phyloP scores from a whole-genome alignment of 108 stramenopile genomes.

The Cyclotella kingstonii region DNA sequence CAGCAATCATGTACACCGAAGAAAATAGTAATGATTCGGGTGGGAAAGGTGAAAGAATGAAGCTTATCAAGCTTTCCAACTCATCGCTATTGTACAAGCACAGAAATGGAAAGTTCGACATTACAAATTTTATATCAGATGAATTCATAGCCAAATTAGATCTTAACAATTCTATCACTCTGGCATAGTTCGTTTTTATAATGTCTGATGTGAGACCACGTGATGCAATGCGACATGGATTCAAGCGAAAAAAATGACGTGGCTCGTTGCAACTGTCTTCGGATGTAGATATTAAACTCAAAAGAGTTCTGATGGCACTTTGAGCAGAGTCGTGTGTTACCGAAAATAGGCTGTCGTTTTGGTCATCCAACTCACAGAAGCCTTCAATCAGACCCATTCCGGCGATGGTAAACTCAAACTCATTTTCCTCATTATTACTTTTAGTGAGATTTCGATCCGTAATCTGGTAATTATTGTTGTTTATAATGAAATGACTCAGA shows the following conservation, averaged over 20 bases:
- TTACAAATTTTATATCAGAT: conserved; percentile 15
- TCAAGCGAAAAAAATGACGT: conserved; percentile 33
- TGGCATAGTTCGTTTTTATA: conserved; percentile 10
- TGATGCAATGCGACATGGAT: conserved; percentile 18
- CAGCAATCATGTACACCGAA: conserved; percentile 23
- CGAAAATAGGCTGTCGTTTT: background rate
- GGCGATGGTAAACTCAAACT: conserved; percentile 37
- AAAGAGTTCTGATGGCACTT: conserved; percentile 13
- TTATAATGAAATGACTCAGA: too few relatives aligned
- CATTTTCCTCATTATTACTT: conserved; percentile 11
- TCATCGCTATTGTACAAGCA: conserved; percentile 44
- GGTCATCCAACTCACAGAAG: conserved; percentile 25
- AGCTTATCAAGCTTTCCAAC: conserved; percentile 36
- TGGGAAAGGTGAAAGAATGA: conserved; percentile 42
- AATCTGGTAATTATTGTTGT: too few relatives aligned
- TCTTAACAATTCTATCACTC: conserved; percentile 10
- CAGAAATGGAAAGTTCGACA: conserved; percentile 44
- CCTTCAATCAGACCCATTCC: conserved; percentile 33
- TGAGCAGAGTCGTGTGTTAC: conserved; percentile 1
- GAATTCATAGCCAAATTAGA: conserved; percentile 15
- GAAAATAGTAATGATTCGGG: conserved; percentile 1
- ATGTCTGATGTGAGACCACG: conserved; percentile 16
- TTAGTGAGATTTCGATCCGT: conserved; percentile 55
- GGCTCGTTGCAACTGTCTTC: conserved; percentile 6
- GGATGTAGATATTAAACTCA: conserved; percentile 8